Conservation (phyloP, 2,329 filamentous ascomycete species). For the Acarospora socialis region DNA sequence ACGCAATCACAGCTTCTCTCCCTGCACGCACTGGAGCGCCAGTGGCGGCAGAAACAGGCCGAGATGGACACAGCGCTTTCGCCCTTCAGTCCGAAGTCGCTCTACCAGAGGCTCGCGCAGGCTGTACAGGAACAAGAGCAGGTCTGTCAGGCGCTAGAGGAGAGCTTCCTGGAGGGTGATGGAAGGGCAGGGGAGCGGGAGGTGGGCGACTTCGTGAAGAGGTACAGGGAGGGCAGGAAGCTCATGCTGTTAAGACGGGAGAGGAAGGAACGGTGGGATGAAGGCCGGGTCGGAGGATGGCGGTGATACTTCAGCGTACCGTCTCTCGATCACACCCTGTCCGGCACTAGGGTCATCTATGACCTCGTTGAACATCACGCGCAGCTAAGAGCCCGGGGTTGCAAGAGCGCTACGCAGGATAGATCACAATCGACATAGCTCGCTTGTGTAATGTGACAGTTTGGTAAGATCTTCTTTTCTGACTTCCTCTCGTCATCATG, state of each 20-base stretch:
- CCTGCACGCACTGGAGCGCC: conserved; percentile 75
- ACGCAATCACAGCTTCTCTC: conserved; percentile 72
- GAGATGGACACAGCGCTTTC: conserved; percentile 77
- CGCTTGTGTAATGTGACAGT: too few relatives aligned
- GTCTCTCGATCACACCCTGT: too few relatives aligned
- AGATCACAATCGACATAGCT: too few relatives aligned
- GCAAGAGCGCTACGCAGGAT: too few relatives aligned
- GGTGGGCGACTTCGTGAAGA: conserved; percentile 59
- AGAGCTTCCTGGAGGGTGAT: conserved; percentile 49
- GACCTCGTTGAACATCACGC: too few relatives aligned
- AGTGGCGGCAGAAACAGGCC: conserved; percentile 76
- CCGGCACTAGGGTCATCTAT: too few relatives aligned
- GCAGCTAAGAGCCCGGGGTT: too few relatives aligned
- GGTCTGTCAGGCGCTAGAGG: conserved; percentile 70
- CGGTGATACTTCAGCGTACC: conserved; percentile 50
- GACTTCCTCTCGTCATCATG: too few relatives aligned
- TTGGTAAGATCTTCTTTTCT: too few relatives aligned
- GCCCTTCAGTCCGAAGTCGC: conserved; percentile 70
- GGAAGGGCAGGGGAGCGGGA: conserved; percentile 24
- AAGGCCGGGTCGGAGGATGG: conserved; percentile 90
- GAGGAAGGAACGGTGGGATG: conserved; percentile 87
- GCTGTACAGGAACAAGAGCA: conserved; percentile 70
- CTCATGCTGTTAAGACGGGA: conserved; percentile 69
- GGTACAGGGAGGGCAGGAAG: conserved; percentile 67
- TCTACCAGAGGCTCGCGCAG: conserved; percentile 69